phyloP scores from a whole-genome alignment of 192 early-diverging fungal species.

The Spizellomyces sp. region DNA sequence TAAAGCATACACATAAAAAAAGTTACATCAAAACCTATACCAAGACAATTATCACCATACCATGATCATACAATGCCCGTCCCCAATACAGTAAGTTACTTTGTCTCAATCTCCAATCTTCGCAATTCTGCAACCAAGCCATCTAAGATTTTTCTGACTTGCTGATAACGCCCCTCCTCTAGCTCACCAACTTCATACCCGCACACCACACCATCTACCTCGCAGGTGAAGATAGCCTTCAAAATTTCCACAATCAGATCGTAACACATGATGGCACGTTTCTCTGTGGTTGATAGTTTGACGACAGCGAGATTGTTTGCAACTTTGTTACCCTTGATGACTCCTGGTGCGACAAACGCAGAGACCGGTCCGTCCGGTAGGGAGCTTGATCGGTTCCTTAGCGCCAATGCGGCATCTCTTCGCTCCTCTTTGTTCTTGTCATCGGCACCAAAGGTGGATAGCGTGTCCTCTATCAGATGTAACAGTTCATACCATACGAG shows the following conservation, averaged over 20 bases:
- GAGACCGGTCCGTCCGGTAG: neutral
- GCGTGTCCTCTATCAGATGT: neutral
- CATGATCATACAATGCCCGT: no score
- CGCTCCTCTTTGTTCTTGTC: neutral
- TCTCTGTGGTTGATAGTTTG: constrained; percentile 15
- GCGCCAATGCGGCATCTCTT: neutral
- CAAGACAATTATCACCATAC: no score
- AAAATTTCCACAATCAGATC: constrained; percentile 33
- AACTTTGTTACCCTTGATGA: neutral
- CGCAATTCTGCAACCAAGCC: neutral
- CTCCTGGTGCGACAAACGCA: neutral
- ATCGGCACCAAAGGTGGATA: constrained; percentile 15
- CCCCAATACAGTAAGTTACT: neutral
- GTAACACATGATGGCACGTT: constrained; percentile 14
- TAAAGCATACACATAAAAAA: no score
- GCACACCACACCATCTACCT: neutral
- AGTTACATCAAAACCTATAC: no score
- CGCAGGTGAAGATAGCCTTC: constrained; percentile 40
- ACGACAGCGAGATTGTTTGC: neutral
- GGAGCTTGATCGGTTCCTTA: neutral
- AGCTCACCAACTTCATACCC: neutral
- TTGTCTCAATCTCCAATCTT: neutral
- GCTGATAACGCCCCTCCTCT: neutral
- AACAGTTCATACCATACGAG: constrained; percentile 12
- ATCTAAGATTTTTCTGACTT: neutral